These are phyloP conservation scores for Globisporangium takayamanum DNA, from an alignment of 352 stramenopile genomes.

Conservation along the genomic window DNA sequence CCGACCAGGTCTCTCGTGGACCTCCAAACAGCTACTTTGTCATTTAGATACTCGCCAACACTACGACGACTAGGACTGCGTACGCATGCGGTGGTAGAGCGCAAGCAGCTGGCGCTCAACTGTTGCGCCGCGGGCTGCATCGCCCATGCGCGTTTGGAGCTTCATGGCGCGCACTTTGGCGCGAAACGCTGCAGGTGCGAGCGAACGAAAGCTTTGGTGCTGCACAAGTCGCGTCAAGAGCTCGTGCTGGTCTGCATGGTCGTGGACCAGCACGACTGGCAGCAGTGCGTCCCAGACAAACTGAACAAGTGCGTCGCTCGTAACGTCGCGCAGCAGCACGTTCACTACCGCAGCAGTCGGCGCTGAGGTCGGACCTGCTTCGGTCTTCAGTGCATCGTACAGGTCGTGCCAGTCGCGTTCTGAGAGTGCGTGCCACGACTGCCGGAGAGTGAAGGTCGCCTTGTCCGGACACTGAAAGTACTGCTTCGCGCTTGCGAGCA, in stretches of 20 bases:
- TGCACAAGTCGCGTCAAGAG: slow-evolving; percentile 24
- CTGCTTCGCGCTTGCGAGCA: slow-evolving; percentile 16
- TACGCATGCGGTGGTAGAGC: slow-evolving; percentile 26
- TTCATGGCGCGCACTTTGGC: slow-evolving; percentile 39
- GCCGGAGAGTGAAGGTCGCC: slow-evolving; percentile 17
- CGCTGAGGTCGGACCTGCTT: not conserved
- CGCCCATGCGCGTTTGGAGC: slow-evolving; percentile 26
- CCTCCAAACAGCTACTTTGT: not conserved
- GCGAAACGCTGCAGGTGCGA: slow-evolving; percentile 54
- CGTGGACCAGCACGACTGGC: slow-evolving; percentile 17
- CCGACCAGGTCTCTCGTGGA: too few relatives aligned
- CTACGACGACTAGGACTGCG: not conserved
- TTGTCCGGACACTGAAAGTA: slow-evolving; percentile 24
- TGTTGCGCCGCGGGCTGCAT: slow-evolving; percentile 24
- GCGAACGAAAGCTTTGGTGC: slow-evolving; percentile 21
- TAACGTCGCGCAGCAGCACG: slow-evolving; percentile 31
- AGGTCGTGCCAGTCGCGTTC: slow-evolving; percentile 41
- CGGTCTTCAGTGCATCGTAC: slow-evolving; percentile 4
- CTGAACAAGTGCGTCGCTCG: slow-evolving; percentile 28
- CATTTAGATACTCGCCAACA: not conserved
- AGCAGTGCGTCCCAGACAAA: slow-evolving; percentile 60
- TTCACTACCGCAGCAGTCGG: slow-evolving; percentile 16
- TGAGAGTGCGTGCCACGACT: slow-evolving; percentile 25
- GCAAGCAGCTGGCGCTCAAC: slow-evolving; percentile 36
- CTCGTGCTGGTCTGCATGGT: slow-evolving; percentile 8